Base-by-base conservation (phyloP, 371 early-diverging fungal genomes). In the Rhizopus stolonifer region DNA sequence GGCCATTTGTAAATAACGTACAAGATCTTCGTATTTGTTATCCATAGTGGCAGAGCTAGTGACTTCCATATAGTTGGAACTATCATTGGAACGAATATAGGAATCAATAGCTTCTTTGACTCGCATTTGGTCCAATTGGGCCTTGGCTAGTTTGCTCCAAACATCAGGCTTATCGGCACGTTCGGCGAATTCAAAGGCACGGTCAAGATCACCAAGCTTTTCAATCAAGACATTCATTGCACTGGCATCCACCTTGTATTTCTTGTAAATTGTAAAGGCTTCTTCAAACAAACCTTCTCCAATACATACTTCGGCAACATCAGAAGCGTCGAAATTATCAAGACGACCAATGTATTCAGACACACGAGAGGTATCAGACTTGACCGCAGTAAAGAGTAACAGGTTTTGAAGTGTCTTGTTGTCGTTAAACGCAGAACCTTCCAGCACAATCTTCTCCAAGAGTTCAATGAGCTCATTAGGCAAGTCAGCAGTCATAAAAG, bases 381-480 rank as follows among this genome's bases (percentile, higher is more conserved):
- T 95, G 66, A 97, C 89, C 10, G 98, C 98, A n/a, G 99, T 98
- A 55, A 96, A 78, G 55, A 98, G 94, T 56, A 98, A 80, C 58
- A 98, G 81, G 69, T 98, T 98, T 79, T 98, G 98, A 43, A 98
- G 79, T 48, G 93, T 97, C 65, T 89, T 84, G 82, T 98, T 94
- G 69, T 96, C 95, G 61, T 85, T 90, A 64, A 99, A 99, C 6
- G 92, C 84, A 19, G 92, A 85, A 48, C 79, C 81, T 64, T 95
- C 96, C 44, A 97, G 75, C 1, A 99, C 87, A 62, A 99, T 81
- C 84, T 95, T 96, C 69, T 98, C 98, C 62, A 99, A 71, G 6
- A 99, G 79, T 70, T 94, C 96, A 60, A 98, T 94, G 55, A 98
- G 78, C 72, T 98, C 98, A 43, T 91, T 86, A 14, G 97, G 95